Base-by-base conservation (phyloP, 129 eudicot species). In the Ambrosia trifida region DNA sequence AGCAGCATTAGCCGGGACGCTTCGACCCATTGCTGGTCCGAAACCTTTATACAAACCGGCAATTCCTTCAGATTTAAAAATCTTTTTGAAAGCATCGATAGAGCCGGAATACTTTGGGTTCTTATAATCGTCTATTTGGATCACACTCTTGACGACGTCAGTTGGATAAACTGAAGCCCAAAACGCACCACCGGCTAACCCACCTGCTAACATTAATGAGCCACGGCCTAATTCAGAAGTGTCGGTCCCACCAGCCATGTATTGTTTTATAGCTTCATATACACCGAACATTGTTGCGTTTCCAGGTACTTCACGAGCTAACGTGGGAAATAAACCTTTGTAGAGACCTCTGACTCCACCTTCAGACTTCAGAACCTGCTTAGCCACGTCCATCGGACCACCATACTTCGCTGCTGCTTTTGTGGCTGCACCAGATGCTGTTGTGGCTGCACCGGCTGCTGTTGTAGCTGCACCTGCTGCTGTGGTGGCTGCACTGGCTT, bases 251-350 rank as follows among this genome's bases (percentile, higher is more conserved):
- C 98, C 96, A 0, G 98, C 98, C 6, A 93, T 54, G 43, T 76
- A 83, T 66, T 93, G 89, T 77, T 93, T 93, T 14, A 93, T 41
- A 31, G 78, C 90, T 64, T 93, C 98, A 41, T 93, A 89, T 11
- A 82, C 92, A 36, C 98, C 98, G 76, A 93, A 89, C 98, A 93
- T 87, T 5, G 87, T 83, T 4, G 98, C 98, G 14, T 93, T 93
- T 68, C 98, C 98, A 0, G 98, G 98, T n/a, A 93, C 77, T 80
- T 93, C 98, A 53, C 98, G 98, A 47, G 95, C 96, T 38, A 93
- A 30, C 17, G 98, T 93, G 10, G 98, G 98, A 51, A 78, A 78
- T 36, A 93, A 60, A 19, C 98, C 98, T 81, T 87, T 89, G 67
- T 85, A 93, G 11, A 93, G 83, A 64, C 98, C 98, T 75, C 78